Base-by-base conservation (phyloP, 148 eudicot species). In the Camellia lanceoleosa region DNA sequence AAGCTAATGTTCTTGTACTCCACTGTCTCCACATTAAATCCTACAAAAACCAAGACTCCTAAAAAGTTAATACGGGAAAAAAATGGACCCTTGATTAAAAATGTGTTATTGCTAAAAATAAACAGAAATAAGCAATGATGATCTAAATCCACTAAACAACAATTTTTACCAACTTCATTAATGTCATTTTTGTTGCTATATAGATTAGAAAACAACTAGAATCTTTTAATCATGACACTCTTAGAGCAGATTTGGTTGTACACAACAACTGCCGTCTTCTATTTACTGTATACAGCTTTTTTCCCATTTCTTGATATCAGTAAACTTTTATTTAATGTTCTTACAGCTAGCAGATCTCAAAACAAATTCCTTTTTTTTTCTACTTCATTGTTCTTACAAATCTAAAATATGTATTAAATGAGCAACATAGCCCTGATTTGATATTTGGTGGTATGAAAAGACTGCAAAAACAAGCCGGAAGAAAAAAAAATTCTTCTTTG, bases 1-100 rank as follows among this genome's bases (percentile, higher is more conserved):
- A 82, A 78, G 78, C 84, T 77, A 51, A 82, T 82, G 81, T 77
- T 82, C 77, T 82, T 82, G 79, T 82, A 82, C 62, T 82, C 81
- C 56, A 82, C 84, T 77, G 84, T 82, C 73, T 82, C 84, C 68
- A 82, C 84, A 23, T 82, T 77, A 55, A 82, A 82, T 60, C 80
- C 84, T 82, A 42, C 43, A 49, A 71, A 16, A 43, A 74, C n/a
- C 16, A 58, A 8, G 9, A 47, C 23, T 1, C 13, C 0, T 1
- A 64, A 9, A 76, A 19, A 49, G 60, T 59, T 5, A 49, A 3
- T 5, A 49, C 5, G 52, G 52, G 7, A 11, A 42, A 30, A 38
- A 7, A 9, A 30, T 30, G 38, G 38, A n/a, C n/a, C 7, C 20
- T 15, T 15, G 64, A n/a, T 18, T n/a, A 61, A 61, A 3, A 3